Evolutionary conservation across 2,329 filamentous ascomycete species (phyloP), one percentile per base, ranked within the genome.

Genomic region (Cytospora leucostoma): DNA sequence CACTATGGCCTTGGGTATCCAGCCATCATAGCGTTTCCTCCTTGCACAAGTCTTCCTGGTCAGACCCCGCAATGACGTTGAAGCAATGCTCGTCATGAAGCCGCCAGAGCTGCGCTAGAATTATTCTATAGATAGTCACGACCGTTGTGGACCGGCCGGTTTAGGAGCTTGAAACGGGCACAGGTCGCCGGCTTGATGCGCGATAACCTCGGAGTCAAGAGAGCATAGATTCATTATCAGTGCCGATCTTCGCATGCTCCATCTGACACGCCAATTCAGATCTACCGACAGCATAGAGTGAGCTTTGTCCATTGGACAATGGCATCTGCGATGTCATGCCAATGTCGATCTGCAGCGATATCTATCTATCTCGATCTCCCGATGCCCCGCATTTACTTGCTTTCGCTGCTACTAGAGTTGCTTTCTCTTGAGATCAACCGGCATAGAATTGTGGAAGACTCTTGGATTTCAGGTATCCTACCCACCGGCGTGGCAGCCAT

Each of bases 321-420:
- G 12, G 19, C 27, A 35, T 33, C 12, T 50, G 38, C 56, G 40
- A 37, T 63, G 38, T 44, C 40, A 33, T 51, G 37, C 49, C 50
- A n/a, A 65, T 62, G 55, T 33, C 52, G 21, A 62, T 59, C 55
- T 56, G 59, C 55, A 53, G 15, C 38, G 27, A 38, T 52, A 65
- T 54, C 40, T 44, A 44, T 19, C 19, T 65, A 63, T 65, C 63
- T 65, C 47, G 52, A 54, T 60, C 57, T 47, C 63, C 63, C 34
- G 37, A 17, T 13, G 32, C 17, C 19, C 53, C 19, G 17, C 19
- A 53, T 33, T 32, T 27, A 27, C 27, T 6, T 44, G 40, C 12
- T 6, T 7, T 40, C 12, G 38, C 38, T 40, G 32, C 49, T 51
- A 34, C 57, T 33, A 34, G 32, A 21, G 21, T 34, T 56, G 51